Conservation (phyloP, 371 early-diverging fungal genomes). For the Rhizopus delemar region DNA sequence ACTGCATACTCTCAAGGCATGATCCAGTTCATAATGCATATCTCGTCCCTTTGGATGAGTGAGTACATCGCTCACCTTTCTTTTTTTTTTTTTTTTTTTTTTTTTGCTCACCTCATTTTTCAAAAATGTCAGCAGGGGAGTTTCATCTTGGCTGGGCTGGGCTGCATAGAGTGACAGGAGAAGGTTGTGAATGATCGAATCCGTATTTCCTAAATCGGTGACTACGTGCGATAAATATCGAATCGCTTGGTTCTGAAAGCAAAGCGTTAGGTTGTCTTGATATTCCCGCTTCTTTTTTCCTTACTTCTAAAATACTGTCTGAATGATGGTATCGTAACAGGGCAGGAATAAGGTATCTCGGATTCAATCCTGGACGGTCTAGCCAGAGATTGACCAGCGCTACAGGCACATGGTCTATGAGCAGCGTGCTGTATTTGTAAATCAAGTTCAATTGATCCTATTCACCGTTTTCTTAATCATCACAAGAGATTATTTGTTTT, state of each 20-base stretch:
- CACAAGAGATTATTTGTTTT: not conserved
- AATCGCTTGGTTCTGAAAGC: conserved; percentile 78
- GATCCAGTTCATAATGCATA: conserved; percentile 82
- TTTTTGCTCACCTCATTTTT: conserved; percentile 58
- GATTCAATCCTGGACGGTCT: conserved; percentile 76
- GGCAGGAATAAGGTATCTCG: conserved; percentile 85
- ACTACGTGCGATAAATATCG: conserved; percentile 87
- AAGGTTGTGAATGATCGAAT: conserved; percentile 89
- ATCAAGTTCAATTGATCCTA: conserved; percentile 73
- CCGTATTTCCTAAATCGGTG: conserved; percentile 71
- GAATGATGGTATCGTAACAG: conserved; percentile 76
- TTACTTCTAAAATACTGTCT: conserved; percentile 29
- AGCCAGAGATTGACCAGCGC: conserved; percentile 85
- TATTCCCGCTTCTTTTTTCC: conserved; percentile 17
- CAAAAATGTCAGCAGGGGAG: conserved; percentile 68
- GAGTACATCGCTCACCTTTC: too few relatives aligned
- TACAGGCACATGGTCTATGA: conserved; percentile 81
- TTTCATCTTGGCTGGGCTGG: conserved; percentile 65
- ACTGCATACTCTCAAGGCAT: conserved; percentile 83
- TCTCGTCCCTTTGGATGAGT: conserved; percentile 53
- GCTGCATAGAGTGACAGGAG: conserved; percentile 82
- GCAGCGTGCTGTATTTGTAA: conserved; percentile 80
- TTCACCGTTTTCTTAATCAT: conserved; percentile 22
- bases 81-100: not conserved
- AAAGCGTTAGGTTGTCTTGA: not conserved